Percentiles rank a stretch among this genome's conserved stretches.
Conservation (phyloP, 1,284 basidiomycete species). For the Sporisorium iseilematis-ciliati region DNA sequence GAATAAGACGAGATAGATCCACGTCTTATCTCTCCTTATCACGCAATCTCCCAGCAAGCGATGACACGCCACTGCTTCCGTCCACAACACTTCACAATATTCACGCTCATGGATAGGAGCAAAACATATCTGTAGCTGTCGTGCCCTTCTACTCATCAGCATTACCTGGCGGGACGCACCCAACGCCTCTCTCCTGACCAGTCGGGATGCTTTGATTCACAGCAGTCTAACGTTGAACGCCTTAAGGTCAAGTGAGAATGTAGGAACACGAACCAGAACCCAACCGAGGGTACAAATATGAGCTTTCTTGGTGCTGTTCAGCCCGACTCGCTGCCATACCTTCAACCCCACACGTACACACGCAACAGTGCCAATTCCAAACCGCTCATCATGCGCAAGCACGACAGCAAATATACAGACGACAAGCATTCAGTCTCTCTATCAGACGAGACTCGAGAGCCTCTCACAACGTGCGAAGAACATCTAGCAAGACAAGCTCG, state of each 20-base stretch:
- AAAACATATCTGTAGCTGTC: neutral
- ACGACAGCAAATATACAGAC: slow-evolving; percentile 5
- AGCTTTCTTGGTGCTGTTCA: neutral
- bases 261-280: neutral
- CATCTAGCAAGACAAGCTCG: slow-evolving; percentile 1
- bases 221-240: neutral
- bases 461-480: neutral
- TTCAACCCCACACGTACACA: neutral
- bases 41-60: neutral
- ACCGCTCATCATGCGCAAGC: neutral
- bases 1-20: neutral
- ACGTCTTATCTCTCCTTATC: slow-evolving; percentile 10
- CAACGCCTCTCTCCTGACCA: neutral
- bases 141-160: neutral
- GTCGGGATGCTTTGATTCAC: slow-evolving; percentile 1
- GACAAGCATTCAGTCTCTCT: slow-evolving; percentile 1
- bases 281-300: neutral
- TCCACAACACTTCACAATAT: neutral
- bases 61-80: no score
- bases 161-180: no score
- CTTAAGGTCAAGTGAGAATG: neutral
- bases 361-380: neutral
- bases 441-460: neutral
- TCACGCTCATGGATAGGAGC: neutral
- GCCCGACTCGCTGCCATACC: no score